Evolutionary conservation across 345 rosid genomes (phyloP), one percentile per base, ranked within the genome.

Genomic region (Mallotus nudiflorus): DNA sequence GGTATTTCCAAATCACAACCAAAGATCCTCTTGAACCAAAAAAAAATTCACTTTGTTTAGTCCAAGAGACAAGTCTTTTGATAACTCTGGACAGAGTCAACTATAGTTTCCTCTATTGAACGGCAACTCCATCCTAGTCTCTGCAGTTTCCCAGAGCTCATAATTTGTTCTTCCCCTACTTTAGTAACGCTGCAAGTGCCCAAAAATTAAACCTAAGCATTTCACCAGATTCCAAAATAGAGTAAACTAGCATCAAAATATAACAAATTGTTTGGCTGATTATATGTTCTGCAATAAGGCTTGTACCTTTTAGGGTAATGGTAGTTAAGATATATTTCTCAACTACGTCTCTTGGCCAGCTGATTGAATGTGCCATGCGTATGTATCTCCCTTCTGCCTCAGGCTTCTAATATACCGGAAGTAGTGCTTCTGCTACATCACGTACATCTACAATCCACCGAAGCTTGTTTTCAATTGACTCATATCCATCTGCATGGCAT

Each of bases 311-410:
- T 69, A 1, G 92, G 89, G 70, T 81, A 88, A 22, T 80, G 82
- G 80, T 82, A 88, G 63, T 76, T 69, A 27, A 87, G 87, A 76
- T 79, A 88, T 20, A 85, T 74, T 80, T 86, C 68, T 78, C 80
- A 44, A 88, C 84, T 50, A 86, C 25, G 22, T 71, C 75, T 8
- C 9, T 44, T 18, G 72, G 67, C 73, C 39, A n/a, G n/a, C n/a
- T 75, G 28, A 75, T 65, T 29, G 22, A 1, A 70, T 86, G 75
- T 44, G 87, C 65, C 16, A 58, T 18, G 66, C 93, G 84, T 37
- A 86, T 69, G 73, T 90, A 90, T 78, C 96, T 84, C 37, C 92
- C 91, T 80, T 89, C 82, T 51, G 88, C 88, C 70, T 84, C 87
- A 45, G 80, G 75, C 68, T 78, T 87, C 82, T 81, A 87, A 45